Percentiles rank a stretch among this genome's conserved stretches.
phyloP scores from a whole-genome alignment of 768 basidiomycete species.

The Mycena belliarum region DNA sequence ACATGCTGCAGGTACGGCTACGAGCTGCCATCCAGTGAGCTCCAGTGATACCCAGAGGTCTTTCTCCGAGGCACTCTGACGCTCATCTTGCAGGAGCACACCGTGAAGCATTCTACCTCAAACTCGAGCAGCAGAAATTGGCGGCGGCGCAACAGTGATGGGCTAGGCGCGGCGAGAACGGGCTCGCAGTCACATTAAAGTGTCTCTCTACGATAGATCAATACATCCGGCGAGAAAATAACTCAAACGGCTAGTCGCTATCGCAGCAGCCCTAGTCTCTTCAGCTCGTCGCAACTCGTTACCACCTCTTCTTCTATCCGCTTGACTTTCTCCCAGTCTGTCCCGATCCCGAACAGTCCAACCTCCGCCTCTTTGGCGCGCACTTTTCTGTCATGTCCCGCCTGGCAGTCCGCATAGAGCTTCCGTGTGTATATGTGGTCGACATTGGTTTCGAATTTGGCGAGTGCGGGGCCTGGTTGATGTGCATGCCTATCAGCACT shows the following conservation, averaged over 20 bases:
- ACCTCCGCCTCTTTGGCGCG: slow-evolving; percentile 73
- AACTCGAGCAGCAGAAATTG: slow-evolving; percentile 67
- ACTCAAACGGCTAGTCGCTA: slow-evolving; percentile 27
- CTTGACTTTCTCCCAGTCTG: slow-evolving; percentile 89
- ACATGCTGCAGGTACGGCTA: slow-evolving; percentile 67
- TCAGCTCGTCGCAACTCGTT: slow-evolving; percentile 78
- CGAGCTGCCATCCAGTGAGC: slow-evolving; percentile 78
- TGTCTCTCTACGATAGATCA: slow-evolving; percentile 13
- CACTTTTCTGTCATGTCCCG: slow-evolving; percentile 65
- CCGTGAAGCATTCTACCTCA: slow-evolving; percentile 86
- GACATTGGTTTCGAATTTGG: slow-evolving; percentile 73
- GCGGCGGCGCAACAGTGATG: slow-evolving; percentile 29
- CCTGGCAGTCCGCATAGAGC: slow-evolving; percentile 71
- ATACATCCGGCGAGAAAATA: slow-evolving; percentile 21
- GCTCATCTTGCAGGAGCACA: slow-evolving; percentile 59
- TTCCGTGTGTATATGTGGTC: slow-evolving; percentile 75
- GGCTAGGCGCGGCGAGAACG: slow-evolving; percentile 11
- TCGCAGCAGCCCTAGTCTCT: slow-evolving; percentile 55
- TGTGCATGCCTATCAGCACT: slow-evolving; percentile 22
- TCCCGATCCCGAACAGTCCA: slow-evolving; percentile 89
- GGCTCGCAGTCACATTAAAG: slow-evolving; percentile 3
- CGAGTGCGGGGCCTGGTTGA: slow-evolving; percentile 41
- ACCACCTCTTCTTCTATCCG: slow-evolving; percentile 70
- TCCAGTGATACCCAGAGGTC: not conserved
- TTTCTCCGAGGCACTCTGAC: not conserved